Conservation (phyloP, 2,329 filamentous ascomycete genomes). For the Pseudocercospora eumusae region DNA sequence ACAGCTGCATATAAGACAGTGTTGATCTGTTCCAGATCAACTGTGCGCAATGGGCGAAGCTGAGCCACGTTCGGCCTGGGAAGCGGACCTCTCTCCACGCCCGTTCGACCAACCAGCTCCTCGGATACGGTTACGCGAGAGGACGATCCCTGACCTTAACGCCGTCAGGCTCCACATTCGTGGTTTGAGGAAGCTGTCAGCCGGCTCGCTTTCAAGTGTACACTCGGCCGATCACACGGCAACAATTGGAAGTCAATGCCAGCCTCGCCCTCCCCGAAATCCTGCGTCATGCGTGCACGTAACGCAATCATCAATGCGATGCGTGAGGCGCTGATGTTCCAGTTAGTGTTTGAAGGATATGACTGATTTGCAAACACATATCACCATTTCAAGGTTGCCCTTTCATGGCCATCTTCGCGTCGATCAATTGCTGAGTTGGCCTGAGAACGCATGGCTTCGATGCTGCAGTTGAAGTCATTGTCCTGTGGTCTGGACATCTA, state of each 20-base stretch:
- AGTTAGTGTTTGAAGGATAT: background rate
- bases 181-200: constrained; percentile 7
- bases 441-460: background rate
- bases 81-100: constrained; percentile 15
- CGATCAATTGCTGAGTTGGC: background rate
- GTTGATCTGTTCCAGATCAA: constrained; percentile 10
- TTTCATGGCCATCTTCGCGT: background rate
- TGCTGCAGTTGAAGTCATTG: background rate
- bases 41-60: background rate
- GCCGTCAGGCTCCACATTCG: constrained; percentile 9
- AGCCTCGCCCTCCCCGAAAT: no score
- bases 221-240: constrained; percentile 6
- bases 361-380: background rate
- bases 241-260: background rate
- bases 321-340: background rate
- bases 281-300: background rate
- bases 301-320: background rate
- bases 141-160: constrained; percentile 4
- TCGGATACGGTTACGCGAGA: background rate
- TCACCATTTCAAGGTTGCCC: background rate
- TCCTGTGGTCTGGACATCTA: background rate
- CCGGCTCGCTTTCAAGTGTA: background rate
- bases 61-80: constrained; percentile 1
- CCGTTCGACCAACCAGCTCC: constrained; percentile 9
- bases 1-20: constrained; percentile 1